A percentile compares a stretch with the other conserved stretches of the same genome.
Conservation (phyloP, 2,329 filamentous ascomycete species). For the Fusarium ramigenum region DNA sequence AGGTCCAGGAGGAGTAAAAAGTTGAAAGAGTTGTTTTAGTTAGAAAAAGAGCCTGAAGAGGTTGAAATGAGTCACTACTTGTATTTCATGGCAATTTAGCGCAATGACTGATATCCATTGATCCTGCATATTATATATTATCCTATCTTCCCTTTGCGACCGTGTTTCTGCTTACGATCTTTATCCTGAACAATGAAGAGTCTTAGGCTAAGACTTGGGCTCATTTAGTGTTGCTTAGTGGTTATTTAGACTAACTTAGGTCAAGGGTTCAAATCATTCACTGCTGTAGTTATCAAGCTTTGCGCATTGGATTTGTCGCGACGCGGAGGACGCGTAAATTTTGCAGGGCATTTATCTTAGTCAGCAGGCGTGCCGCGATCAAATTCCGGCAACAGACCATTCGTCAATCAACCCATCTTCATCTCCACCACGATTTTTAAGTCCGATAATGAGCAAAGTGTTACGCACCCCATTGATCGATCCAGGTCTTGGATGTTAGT, state of each 20-base stretch:
- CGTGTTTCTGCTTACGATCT: neutral
- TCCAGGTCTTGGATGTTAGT: neutral
- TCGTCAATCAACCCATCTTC: neutral
- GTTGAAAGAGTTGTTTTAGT: neutral
- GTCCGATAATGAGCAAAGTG: neutral
- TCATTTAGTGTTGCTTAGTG: neutral
- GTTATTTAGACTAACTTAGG: neutral
- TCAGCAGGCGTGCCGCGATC: neutral
- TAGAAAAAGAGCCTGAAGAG: neutral
- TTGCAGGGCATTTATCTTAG: neutral
- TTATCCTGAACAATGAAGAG: neutral
- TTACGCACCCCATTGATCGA: rapidly evolving
- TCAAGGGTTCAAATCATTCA: neutral
- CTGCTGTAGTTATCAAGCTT: neutral
- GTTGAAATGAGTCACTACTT: neutral
- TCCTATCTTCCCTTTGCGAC: neutral
- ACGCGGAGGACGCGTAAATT: neutral
- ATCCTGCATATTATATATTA: neutral
- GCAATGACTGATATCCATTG: neutral
- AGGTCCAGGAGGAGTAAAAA: slow-evolving; percentile 2
- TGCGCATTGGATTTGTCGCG: rapidly evolving
- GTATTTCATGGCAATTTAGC: neutral
- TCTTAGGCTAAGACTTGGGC: neutral
- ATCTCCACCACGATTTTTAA: neutral
- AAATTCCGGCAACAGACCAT: neutral